Evolutionary conservation across 169 alveolate genomes (phyloP), one percentile per base, ranked within the genome.

Genomic region (Cryptosporidium parvum): DNA sequence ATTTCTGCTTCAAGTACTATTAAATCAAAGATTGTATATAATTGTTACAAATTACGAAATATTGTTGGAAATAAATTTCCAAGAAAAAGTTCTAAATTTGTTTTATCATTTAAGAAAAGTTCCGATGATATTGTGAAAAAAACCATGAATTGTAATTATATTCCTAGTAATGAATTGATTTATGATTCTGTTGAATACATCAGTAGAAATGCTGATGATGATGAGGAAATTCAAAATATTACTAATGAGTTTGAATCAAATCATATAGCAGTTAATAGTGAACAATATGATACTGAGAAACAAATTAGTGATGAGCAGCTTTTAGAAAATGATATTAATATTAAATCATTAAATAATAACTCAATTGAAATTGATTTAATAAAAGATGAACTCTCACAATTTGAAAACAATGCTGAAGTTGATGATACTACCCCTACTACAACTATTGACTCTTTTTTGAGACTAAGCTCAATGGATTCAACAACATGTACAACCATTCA

Each of bases 381-480:
- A 56, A 56, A 56, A 56, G n/a, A 56, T 56, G 67, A 56, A 26
- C 9, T 56, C 8, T 56, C 67, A 12, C 16, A 4, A 26, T 21
- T 56, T 56, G 45, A 52, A 70, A 48, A 37, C 33, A 48, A 44
- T 70, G 23, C n/a, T 21, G 31, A 44, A 23, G 33, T 51, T 48
- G 65, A 70, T 37, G 65, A 73, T 31, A 58, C 39, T 59, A 69
- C 75, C 16, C 69, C 89, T 31, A 69, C 89, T n/a, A 80, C 80
- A 18, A 80, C 89, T 26, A 65, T 80, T 37, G 75, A 80, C 65
- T 80, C 89, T n/a, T 80, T 80, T 59, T 62, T 67, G 7, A 42
- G 75, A 18, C 48, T 80, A 67, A 48, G 68, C 33, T 80, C 75
- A 21, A 23, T 80, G 62, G 89, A 80, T 26, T 80, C 89, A 12